Conservation (phyloP, 345 rosid species). For the Isatis tinctoria region DNA sequence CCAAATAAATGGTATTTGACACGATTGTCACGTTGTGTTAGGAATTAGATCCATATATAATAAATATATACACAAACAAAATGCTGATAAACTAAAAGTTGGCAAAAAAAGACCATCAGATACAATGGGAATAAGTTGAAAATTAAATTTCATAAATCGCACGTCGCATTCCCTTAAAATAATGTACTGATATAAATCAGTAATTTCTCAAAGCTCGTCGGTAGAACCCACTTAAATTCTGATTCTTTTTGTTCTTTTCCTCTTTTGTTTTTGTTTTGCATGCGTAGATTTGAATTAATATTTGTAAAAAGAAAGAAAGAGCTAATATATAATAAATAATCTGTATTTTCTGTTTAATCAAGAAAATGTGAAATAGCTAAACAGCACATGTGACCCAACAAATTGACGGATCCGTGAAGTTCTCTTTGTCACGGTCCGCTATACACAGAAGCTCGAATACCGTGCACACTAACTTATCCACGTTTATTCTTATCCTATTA, state of each 20-base stretch:
- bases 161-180: neutral
- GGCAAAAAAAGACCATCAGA: neutral
- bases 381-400: slow-evolving; percentile 24
- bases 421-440: slow-evolving; percentile 29
- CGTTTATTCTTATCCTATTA: neutral
- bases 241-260: neutral
- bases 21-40: slow-evolving; percentile 20
- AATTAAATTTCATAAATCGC: neutral
- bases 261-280: neutral
- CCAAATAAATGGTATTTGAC: slow-evolving; percentile 1
- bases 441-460: slow-evolving; percentile 18
- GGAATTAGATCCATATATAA: neutral
- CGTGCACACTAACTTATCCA: slow-evolving; percentile 16
- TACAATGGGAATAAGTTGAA: neutral
- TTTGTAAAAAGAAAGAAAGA: neutral
- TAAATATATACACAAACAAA: neutral
- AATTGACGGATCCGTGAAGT: slow-evolving; percentile 32
- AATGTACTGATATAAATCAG: neutral
- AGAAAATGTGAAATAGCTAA: neutral
- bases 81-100: neutral
- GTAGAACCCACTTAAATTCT: neutral
- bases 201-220: neutral
- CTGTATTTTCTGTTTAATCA: neutral
- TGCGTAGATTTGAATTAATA: neutral
- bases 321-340: neutral